Base-by-base conservation (phyloP, 2,329 filamentous ascomycete species). In the Trichoderma citrinoviride region DNA sequence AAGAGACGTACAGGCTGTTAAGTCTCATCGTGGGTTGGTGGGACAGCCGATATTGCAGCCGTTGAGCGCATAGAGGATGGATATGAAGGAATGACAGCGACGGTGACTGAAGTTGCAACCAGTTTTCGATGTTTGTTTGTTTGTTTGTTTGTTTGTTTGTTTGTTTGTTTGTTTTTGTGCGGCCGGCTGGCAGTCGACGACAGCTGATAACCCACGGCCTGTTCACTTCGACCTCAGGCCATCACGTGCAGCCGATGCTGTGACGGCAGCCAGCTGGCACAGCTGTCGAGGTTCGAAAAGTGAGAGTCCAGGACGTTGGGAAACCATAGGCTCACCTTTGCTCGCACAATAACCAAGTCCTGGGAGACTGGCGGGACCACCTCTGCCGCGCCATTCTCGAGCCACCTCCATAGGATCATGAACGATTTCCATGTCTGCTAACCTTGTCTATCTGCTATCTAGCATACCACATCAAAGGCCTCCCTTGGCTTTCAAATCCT, bases 401-500 rank as follows among this genome's bases (percentile, higher is more conserved):
- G 21, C 10, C 40, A 17, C 19, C 15, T 21, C 7, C 0, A 12
- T 29, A 19, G 4, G 29, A 43, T 23, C 41, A 23, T 23, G n/a
- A 50, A 33, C 15, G 7, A 3, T 10, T 19, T 15, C 0, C 25
- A 23, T 62, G 43, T 62, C 49, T 54, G 43, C 57, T 25, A 41
- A 46, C 8, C 25, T 46, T 15, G 29, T 46, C 60, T 62, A 62
- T 23, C 29, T 60, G 44, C 44, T 60, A 25, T 27, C 49, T 46
- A 17, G 5, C 40, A 27, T 27, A 14, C 1, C 6, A 54, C 4
- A 54, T 65, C 21, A 65, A 7, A 65, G 65, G 3, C 61, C 65
- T 43, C 65, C 75, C 68, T 77, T 77, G 17, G 73, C 74, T 68
- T 76, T 77, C 37, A 77, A 68, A 66, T 88, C 86, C 68, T 93